Conservation (phyloP, 441 rosid species). For the Sinapis alba region DNA sequence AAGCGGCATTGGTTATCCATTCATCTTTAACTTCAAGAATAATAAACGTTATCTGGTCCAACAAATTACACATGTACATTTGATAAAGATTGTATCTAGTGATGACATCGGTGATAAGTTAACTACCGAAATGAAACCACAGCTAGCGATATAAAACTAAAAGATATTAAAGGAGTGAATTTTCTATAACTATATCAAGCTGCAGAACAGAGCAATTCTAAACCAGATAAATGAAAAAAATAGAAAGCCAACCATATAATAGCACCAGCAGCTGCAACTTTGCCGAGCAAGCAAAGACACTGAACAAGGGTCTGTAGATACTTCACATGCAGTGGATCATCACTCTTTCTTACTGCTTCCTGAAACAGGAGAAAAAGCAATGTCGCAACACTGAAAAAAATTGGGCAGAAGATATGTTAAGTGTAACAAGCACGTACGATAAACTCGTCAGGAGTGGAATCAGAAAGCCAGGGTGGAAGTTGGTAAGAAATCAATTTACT, state of each 20-base stretch:
- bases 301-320: constrained; percentile 97
- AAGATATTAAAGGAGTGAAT: constrained; percentile 1
- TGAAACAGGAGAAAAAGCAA: constrained; percentile 41
- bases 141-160: constrained; percentile 18
- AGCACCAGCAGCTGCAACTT: constrained; percentile 99
- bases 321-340: constrained; percentile 88
- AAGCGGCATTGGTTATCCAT: constrained; percentile 9
- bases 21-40: constrained; percentile 22
- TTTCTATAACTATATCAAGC: constrained; percentile 14
- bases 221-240: constrained; percentile 3
- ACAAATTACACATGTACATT: constrained; percentile 11
- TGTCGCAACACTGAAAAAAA: constrained; percentile 21
- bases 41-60: not conserved
- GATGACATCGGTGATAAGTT: constrained; percentile 24
- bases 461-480: constrained; percentile 86
- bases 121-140: constrained; percentile 1
- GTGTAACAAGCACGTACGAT: constrained; percentile 54
- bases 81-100: constrained; percentile 28
- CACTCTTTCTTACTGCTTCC: constrained; percentile 92
- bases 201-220: constrained; percentile 17
- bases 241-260: constrained; percentile 80
- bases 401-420: constrained; percentile 23
- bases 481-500: constrained; percentile 58
- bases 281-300: constrained; percentile 95
- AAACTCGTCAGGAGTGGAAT: constrained; percentile 94